A percentile compares a stretch with the other conserved stretches of the same genome.
These are phyloP conservation scores for Quillaja saponaria DNA, from an alignment of 306 rosid species.

Conservation along the genomic window DNA sequence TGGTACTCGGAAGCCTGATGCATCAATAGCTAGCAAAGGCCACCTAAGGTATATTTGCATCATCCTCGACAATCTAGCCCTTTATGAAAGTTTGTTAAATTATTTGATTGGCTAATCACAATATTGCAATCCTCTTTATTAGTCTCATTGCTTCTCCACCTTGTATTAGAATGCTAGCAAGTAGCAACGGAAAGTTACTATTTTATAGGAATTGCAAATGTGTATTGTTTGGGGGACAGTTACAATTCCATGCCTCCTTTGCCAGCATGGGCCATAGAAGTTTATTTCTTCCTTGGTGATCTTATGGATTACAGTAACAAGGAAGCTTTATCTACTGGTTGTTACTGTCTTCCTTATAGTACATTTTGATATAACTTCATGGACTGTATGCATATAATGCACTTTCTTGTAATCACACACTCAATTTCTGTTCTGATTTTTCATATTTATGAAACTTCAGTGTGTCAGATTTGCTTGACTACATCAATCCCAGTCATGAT, in stretches of 20 bases:
- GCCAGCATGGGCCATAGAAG: not conserved
- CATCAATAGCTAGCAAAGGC: constrained; percentile 98
- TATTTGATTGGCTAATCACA: constrained; percentile 12
- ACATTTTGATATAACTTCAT: not conserved
- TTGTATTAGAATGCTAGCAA: constrained; percentile 17
- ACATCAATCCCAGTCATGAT: constrained; percentile 80
- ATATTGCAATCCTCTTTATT: constrained; percentile 18
- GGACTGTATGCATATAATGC: not conserved
- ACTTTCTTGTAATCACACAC: not conserved
- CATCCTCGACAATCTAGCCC: constrained; percentile 16
- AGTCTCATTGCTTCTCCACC: constrained; percentile 1
- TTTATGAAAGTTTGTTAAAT: not conserved
- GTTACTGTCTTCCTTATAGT: constrained; percentile 2
- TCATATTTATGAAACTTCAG: constrained; percentile 48
- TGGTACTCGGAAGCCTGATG: constrained; percentile 96
- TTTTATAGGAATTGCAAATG: constrained; percentile 11
- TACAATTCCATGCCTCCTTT: too few relatives aligned
- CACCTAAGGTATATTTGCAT: constrained; percentile 73
- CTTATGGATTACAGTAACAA: constrained; percentile 1
- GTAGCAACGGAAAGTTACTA: not conserved
- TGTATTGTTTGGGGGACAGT: not conserved
- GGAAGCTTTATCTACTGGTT: constrained; percentile 5
- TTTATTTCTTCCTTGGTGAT: constrained; percentile 28
- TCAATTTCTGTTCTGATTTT: not conserved
- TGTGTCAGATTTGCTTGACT: constrained; percentile 96